These are phyloP conservation scores for Geotrichum histeridarum DNA, from an alignment of 1,139 yeast species.

Conservation along the genomic window DNA sequence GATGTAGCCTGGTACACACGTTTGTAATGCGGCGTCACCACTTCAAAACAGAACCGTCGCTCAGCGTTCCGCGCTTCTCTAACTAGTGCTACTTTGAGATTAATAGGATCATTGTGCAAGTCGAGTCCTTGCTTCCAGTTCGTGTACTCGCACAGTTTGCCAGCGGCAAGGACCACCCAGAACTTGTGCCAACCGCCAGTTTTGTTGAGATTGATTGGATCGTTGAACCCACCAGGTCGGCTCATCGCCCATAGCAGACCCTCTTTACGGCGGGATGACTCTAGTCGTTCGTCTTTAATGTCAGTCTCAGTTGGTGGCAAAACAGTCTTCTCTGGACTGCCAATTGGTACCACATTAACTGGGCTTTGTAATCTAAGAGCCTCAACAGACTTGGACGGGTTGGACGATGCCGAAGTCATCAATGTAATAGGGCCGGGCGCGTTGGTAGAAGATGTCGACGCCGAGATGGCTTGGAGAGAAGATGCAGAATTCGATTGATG, in stretches of 20 bases:
- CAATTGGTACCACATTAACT: neutral
- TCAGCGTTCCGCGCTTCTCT: constrained; percentile 47
- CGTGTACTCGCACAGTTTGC: constrained; percentile 63
- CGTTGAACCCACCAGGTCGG: constrained; percentile 39
- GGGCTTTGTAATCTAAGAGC: constrained; percentile 9
- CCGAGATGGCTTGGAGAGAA: neutral
- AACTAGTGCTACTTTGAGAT: constrained; percentile 65
- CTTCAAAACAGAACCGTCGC: constrained; percentile 62
- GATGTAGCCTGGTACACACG: constrained; percentile 74
- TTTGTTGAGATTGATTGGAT: constrained; percentile 60
- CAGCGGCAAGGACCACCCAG: constrained; percentile 72
- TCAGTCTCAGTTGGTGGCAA: constrained; percentile 15
- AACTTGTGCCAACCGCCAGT: constrained; percentile 82
- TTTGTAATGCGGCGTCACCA: constrained; percentile 65
- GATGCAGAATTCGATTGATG: constrained; percentile 1
- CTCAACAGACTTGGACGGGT: constrained; percentile 2
- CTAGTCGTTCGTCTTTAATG: constrained; percentile 9
- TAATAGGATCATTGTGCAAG: constrained; percentile 65
- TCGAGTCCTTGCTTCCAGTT: constrained; percentile 74
- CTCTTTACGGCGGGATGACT: constrained; percentile 35
- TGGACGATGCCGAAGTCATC: neutral
- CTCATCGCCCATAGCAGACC: constrained; percentile 59
- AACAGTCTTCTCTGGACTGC: constrained; percentile 16
- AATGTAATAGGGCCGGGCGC: neutral
- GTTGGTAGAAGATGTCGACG: neutral